Conservation (phyloP, 2,329 filamentous ascomycete genomes). For the Colletotrichum gloeosporioides region DNA sequence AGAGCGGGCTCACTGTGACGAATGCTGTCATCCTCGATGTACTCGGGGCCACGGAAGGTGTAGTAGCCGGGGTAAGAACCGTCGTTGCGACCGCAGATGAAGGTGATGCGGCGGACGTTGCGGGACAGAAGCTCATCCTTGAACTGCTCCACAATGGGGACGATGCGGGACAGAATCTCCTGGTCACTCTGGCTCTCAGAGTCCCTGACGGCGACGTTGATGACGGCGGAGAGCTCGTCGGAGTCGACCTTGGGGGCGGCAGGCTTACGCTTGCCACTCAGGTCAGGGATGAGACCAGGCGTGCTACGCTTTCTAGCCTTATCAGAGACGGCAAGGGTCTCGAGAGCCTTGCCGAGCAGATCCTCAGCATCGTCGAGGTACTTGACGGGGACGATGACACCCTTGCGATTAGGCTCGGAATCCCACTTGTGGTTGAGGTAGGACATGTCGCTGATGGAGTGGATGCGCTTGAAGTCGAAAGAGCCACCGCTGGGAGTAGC, state of each 20-base stretch:
- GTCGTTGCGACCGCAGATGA: constrained; percentile 94
- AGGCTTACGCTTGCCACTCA: constrained; percentile 75
- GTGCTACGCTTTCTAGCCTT: constrained; percentile 62
- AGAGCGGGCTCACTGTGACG: constrained; percentile 96
- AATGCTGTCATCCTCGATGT: constrained; percentile 92
- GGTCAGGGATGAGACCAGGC: constrained; percentile 70
- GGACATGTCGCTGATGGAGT: constrained; percentile 96
- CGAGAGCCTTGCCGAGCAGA: constrained; percentile 80
- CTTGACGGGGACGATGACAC: constrained; percentile 91
- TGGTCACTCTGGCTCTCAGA: constrained; percentile 83
- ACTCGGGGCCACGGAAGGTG: constrained; percentile 93
- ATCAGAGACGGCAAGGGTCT: constrained; percentile 71
- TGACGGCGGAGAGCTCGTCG: constrained; percentile 87
- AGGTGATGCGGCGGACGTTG: constrained; percentile 87
- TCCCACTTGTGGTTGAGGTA: constrained; percentile 78
- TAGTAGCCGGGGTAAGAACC: constrained; percentile 96
- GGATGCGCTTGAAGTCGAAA: constrained; percentile 77
- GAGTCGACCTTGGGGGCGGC: constrained; percentile 60
- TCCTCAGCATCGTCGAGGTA: constrained; percentile 97
- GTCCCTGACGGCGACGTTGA: constrained; percentile 91
- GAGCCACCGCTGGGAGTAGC: constrained; percentile 70
- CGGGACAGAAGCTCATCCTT: constrained; percentile 84
- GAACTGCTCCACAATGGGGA: constrained; percentile 76
- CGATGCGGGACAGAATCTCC: constrained; percentile 79
- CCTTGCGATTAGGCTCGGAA: constrained; percentile 83